Percentiles rank a stretch among this genome's conserved stretches.
phyloP scores from a whole-genome alignment of 768 basidiomycete genomes.

The Wakefieldia striispora region DNA sequence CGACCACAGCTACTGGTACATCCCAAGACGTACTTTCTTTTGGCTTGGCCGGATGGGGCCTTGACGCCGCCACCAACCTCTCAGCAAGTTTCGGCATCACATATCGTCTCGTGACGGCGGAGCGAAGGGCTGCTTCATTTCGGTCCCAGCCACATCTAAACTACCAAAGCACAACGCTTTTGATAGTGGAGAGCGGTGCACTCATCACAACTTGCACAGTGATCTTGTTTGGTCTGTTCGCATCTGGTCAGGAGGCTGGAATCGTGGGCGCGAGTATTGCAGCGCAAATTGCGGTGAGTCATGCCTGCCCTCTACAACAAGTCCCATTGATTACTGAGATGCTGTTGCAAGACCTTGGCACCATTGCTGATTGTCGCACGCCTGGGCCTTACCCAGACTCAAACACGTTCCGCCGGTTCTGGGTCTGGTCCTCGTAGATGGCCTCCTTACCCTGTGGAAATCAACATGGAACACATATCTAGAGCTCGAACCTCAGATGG shows the following conservation, averaged over 20 bases:
- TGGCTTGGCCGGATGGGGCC: conserved; percentile 18
- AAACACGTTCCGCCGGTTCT: not conserved
- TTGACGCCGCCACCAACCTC: conserved; percentile 17
- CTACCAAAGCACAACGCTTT: conserved; percentile 13
- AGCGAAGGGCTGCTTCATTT: not conserved
- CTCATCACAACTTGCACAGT: conserved; percentile 19
- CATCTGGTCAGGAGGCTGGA: conserved; percentile 10
- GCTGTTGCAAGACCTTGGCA: conserved; percentile 11
- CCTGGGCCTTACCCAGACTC: conserved; percentile 9
- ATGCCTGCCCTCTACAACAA: not conserved
- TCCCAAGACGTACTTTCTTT: conserved; percentile 1
- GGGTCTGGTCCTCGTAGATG: not conserved
- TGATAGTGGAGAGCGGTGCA: conserved; percentile 20
- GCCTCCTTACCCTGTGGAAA: conserved; percentile 1
- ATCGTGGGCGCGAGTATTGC: conserved; percentile 17
- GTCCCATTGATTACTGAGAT: not conserved
- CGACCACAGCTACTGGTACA: conserved; percentile 2
- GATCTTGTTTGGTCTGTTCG: conserved; percentile 19
- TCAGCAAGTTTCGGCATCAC: conserved; percentile 18
- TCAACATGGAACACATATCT: not conserved
- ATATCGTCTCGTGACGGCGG: conserved; percentile 14
- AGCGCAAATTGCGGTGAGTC: conserved; percentile 18
- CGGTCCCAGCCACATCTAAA: conserved; percentile 2
- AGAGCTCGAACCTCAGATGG: not conserved
- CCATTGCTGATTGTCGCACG: conserved; percentile 19